Percentiles rank a stretch among this genome's conserved stretches.
Evolutionary conservation across 2,329 filamentous ascomycete species (phyloP).

Genomic region (Lachnellula willkommii): DNA sequence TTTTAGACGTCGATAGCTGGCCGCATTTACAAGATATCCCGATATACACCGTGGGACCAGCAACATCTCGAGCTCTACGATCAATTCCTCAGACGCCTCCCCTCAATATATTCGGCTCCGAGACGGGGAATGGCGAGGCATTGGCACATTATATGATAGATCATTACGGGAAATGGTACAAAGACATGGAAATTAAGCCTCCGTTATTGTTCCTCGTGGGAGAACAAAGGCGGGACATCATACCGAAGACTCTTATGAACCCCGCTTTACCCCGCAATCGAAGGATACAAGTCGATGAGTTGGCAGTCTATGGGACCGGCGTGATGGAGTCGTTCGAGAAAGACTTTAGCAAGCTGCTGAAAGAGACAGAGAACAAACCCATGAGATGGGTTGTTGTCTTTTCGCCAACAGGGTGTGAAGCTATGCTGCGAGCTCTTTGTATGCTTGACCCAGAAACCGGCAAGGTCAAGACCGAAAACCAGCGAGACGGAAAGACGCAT

Average conservation of each 20-base stretch:
- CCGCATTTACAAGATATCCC: conserved; percentile 52
- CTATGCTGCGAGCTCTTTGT: conserved; percentile 50
- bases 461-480: conserved; percentile 28
- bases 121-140: conserved; percentile 79
- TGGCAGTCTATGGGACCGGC: conserved; percentile 81
- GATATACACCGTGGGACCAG: conserved; percentile 75
- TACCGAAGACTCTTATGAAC: conserved; percentile 72
- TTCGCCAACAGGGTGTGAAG: conserved; percentile 60
- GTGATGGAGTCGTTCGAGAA: conserved; percentile 73
- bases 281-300: conserved; percentile 66
- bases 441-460: conserved; percentile 44
- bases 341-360: conserved; percentile 54
- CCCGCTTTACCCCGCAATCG: conserved; percentile 41
- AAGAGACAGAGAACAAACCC: conserved; percentile 36
- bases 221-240: conserved; percentile 83
- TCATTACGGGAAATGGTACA: conserved; percentile 61
- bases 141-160: conserved; percentile 73
- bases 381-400: conserved; percentile 72
- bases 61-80: conserved; percentile 68
- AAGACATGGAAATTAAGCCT: conserved; percentile 41
- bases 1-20: conserved; percentile 35
- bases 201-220: conserved; percentile 83
- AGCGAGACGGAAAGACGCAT: conserved; percentile 44
- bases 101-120: conserved; percentile 66
- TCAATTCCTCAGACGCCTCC: conserved; percentile 46